Conservation (phyloP, 768 basidiomycete genomes). For the Leccinum sublutescens region DNA sequence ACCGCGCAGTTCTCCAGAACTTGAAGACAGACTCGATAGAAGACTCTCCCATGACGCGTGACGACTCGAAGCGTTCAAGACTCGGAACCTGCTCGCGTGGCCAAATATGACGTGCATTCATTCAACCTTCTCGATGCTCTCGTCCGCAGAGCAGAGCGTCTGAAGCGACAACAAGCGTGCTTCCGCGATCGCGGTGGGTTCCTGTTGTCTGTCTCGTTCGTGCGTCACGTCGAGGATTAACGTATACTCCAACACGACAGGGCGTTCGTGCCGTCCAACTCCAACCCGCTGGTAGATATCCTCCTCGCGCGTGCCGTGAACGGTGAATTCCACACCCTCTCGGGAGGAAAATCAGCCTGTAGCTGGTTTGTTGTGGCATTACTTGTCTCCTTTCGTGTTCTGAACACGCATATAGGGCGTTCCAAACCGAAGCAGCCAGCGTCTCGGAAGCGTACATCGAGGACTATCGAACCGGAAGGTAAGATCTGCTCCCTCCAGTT, state of each 20-base stretch:
- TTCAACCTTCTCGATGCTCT: background rate
- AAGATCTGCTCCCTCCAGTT: background rate
- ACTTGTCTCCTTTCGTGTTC: background rate
- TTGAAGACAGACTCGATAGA: too few relatives aligned
- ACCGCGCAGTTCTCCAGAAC: too few relatives aligned
- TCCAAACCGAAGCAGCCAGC: too few relatives aligned
- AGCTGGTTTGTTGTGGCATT: conserved; percentile 14
- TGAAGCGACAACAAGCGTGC: conserved; percentile 61
- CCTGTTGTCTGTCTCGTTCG: conserved; percentile 21
- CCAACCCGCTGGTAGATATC: conserved; percentile 49
- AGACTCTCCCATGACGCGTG: too few relatives aligned
- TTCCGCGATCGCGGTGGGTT: conserved; percentile 70
- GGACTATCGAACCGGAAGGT: background rate
- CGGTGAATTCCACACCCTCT: conserved; percentile 33
- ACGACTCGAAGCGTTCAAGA: too few relatives aligned
- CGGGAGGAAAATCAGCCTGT: background rate
- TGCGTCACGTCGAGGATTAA: background rate
- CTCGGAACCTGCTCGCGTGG: too few relatives aligned
- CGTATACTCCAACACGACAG: conserved; percentile 28
- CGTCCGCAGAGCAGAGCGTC: conserved; percentile 49
- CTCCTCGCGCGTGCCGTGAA: conserved; percentile 49
- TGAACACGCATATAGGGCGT: conserved; percentile 10
- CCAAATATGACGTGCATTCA: background rate
- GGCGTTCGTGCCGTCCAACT: conserved; percentile 51
- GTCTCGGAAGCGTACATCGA: too few relatives aligned